These are phyloP conservation scores for Dissoconium aciculare DNA, from an alignment of 2,329 filamentous ascomycete species.

Conservation along the genomic window DNA sequence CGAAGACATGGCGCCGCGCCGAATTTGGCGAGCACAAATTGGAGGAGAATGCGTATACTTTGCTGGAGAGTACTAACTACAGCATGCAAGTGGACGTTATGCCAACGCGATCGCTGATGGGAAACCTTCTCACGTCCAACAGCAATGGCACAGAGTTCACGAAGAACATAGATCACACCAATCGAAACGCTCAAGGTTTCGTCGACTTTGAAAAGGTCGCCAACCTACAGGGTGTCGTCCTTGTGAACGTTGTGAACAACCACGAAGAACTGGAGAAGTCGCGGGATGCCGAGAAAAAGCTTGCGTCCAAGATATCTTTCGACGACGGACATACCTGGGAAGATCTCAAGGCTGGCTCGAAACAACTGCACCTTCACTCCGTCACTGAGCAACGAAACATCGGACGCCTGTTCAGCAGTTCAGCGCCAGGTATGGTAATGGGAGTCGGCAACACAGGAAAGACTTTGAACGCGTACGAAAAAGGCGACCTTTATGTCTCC, in stretches of 20 bases:
- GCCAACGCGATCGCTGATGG: conserved; percentile 54
- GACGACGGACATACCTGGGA: conserved; percentile 86
- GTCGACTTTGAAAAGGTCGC: conserved; percentile 94
- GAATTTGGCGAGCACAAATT: conserved; percentile 77
- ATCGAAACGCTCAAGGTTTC: conserved; percentile 57
- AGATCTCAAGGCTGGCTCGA: conserved; percentile 49
- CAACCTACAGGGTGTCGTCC: conserved; percentile 78
- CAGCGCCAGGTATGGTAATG: conserved; percentile 85
- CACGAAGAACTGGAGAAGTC: conserved; percentile 56
- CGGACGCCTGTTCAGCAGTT: conserved; percentile 82
- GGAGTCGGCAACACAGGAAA: conserved; percentile 82
- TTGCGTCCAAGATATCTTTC: conserved; percentile 76
- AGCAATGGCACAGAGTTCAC: conserved; percentile 96
- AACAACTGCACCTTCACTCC: conserved; percentile 74
- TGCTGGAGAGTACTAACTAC: conserved; percentile 92
- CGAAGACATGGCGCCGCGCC: conserved; percentile 75
- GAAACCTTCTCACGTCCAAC: conserved; percentile 85
- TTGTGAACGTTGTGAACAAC: conserved; percentile 83
- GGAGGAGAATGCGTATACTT: conserved; percentile 74
- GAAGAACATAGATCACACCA: conserved; percentile 80
- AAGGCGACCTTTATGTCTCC: conserved; percentile 75
- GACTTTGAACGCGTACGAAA: conserved; percentile 50
- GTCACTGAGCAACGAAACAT: conserved; percentile 71
- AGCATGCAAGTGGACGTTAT: conserved; percentile 94
- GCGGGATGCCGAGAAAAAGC: conserved; percentile 43